A percentile compares a stretch with the other conserved stretches of the same genome.
These are phyloP conservation scores for Phytomonas francai DNA, from an alignment of 208 protist genomes.

Conservation along the genomic window DNA sequence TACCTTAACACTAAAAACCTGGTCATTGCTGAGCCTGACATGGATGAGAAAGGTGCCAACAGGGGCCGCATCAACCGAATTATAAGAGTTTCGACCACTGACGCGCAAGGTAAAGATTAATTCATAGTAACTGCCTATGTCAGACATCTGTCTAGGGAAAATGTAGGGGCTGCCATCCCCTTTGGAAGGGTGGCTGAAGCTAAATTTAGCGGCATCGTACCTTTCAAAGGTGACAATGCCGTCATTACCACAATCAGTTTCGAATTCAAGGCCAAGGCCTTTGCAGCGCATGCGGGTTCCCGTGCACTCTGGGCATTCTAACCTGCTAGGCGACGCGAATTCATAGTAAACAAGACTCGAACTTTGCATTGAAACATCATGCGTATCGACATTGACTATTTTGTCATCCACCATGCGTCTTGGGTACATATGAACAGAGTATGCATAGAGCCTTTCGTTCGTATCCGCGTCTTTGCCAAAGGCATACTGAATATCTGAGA, in stretches of 20 bases:
- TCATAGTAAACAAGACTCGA: constrained; percentile 43
- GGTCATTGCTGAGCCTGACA: constrained; percentile 28
- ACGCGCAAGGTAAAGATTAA: constrained; percentile 55
- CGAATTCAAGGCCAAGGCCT: constrained; percentile 38
- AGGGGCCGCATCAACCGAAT: constrained; percentile 29
- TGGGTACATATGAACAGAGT: constrained; percentile 62
- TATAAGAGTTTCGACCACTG: constrained; percentile 29
- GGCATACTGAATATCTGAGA: constrained; percentile 53
- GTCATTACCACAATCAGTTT: constrained; percentile 43
- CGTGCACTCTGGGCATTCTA: constrained; percentile 65
- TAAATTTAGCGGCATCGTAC: constrained; percentile 17
- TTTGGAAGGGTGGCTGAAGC: background rate
- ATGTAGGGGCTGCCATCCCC: constrained; percentile 11
- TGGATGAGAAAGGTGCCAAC: constrained; percentile 42
- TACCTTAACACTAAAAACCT: constrained; percentile 43
- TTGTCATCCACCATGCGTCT: constrained; percentile 25
- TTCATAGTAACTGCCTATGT: constrained; percentile 22
- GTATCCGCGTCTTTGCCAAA: constrained; percentile 29
- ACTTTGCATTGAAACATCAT: constrained; percentile 17
- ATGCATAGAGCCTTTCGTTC: constrained; percentile 66
- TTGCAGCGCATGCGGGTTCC: constrained; percentile 44
- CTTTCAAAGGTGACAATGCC: constrained; percentile 46
- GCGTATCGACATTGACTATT: constrained; percentile 21
- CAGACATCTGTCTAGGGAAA: constrained; percentile 33
- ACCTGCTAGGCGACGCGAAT: constrained; percentile 41